Evolutionary conservation across 208 protist genomes (phyloP).

Genomic region (Tritrichomonas musculus): DNA sequence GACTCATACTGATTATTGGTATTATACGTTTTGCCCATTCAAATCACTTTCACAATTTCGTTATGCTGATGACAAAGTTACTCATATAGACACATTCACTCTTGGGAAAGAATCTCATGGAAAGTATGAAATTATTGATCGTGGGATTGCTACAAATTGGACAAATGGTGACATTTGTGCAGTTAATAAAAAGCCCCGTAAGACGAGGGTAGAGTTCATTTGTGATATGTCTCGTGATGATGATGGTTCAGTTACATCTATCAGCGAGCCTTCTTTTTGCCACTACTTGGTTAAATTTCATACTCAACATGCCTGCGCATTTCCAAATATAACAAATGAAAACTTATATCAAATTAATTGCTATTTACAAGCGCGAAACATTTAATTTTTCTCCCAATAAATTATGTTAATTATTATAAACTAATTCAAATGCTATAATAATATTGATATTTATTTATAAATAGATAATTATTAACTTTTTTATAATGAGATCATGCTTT

Average conservation of each 20-base stretch:
- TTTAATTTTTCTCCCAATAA: too few species aligned
- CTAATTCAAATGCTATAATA: too few species aligned
- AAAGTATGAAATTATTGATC: not conserved
- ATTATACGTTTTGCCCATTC: not conserved
- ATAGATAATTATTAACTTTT: too few species aligned
- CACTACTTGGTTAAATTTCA: not conserved
- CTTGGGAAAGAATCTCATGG: not conserved
- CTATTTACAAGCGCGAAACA: too few species aligned
- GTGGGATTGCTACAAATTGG: not conserved
- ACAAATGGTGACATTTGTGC: not conserved
- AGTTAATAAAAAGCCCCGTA: not conserved
- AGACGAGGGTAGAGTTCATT: not conserved
- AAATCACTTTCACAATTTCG: not conserved
- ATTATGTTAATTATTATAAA: too few species aligned
- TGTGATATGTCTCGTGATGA: not conserved
- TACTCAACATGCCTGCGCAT: not conserved
- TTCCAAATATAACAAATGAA: not conserved
- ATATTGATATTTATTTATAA: too few species aligned
- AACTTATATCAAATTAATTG: not conserved
- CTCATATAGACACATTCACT: not conserved
- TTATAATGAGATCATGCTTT: too few species aligned
- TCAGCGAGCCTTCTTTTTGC: not conserved
- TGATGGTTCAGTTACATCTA: not conserved
- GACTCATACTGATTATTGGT: slow-evolving; percentile 4
- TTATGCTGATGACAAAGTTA: not conserved